Evolutionary conservation across 2,329 filamentous ascomycete species (phyloP).

Genomic region (Gaeumannomyces tritici): DNA sequence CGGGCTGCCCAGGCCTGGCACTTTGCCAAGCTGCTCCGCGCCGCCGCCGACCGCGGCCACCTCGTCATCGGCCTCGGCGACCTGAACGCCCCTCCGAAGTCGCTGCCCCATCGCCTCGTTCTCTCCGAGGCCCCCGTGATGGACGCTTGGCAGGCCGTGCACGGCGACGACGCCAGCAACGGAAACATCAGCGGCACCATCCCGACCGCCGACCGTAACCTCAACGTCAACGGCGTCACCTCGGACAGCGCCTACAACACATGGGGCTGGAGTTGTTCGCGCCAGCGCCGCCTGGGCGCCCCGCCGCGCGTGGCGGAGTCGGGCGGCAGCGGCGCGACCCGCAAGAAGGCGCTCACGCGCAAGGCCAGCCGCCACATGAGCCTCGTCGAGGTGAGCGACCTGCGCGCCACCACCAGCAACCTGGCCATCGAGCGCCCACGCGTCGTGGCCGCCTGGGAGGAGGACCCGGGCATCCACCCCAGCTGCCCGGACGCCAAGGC

Average conservation of each 20-base stretch:
- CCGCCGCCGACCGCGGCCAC: constrained; percentile 69
- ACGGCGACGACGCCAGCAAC: constrained; percentile 50
- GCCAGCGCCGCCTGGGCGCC: constrained; percentile 58
- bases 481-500: constrained; percentile 61
- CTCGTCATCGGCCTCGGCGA: constrained; percentile 82
- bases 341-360: background rate
- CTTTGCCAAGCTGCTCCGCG: constrained; percentile 78
- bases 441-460: background rate
- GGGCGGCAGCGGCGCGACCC: constrained; percentile 5
- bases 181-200: constrained; percentile 22
- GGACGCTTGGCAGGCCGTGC: constrained; percentile 76
- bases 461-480: constrained; percentile 28
- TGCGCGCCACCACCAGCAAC: background rate
- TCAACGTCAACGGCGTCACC: constrained; percentile 73
- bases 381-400: constrained; percentile 5
- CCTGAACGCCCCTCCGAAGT: constrained; percentile 92
- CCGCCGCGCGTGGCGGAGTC: constrained; percentile 1
- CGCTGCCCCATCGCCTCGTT: constrained; percentile 75
- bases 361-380: constrained; percentile 1
- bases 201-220: constrained; percentile 69
- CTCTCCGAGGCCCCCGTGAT: constrained; percentile 68
- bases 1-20: constrained; percentile 92
- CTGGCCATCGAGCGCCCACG: constrained; percentile 33
- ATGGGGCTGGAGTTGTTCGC: constrained; percentile 75
- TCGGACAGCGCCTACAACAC: constrained; percentile 84